These are phyloP conservation scores for Penicillium sp. DNA, from an alignment of 2,329 filamentous ascomycete species.

Conservation along the genomic window DNA sequence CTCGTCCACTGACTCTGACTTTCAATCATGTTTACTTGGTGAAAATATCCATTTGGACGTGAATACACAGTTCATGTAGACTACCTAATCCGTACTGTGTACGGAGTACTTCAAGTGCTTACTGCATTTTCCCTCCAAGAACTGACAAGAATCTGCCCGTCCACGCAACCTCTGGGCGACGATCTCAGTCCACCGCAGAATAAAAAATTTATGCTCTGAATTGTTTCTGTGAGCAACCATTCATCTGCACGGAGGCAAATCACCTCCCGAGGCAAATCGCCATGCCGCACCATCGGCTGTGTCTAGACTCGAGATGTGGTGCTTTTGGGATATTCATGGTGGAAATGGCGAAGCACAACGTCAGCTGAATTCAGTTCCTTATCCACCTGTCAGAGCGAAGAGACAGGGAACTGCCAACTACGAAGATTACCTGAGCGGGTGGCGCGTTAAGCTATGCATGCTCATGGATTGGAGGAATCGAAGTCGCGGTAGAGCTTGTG, in stretches of 20 bases:
- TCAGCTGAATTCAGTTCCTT: neutral
- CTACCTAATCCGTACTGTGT: neutral
- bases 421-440: constrained; percentile 1
- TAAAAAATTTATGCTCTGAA: no score
- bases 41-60: no score
- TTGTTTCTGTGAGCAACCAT: no score
- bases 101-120: neutral
- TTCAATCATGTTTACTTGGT: no score
- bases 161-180: neutral
- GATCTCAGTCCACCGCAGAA: no score
- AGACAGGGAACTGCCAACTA: constrained; percentile 4
- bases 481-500: neutral
- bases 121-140: neutral
- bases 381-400: constrained; percentile 5
- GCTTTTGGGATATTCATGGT: neutral
- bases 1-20: no score
- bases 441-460: neutral
- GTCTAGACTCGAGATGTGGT: neutral
- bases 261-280: neutral
- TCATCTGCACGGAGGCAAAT: neutral
- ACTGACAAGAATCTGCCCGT: neutral
- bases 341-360: constrained; percentile 4
- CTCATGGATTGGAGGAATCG: neutral
- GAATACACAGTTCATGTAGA: no score
- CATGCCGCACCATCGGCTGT: neutral